Evolutionary conservation across 805 yeast species (phyloP).

Genomic region (Kluyveromyces dobzhanskii): DNA sequence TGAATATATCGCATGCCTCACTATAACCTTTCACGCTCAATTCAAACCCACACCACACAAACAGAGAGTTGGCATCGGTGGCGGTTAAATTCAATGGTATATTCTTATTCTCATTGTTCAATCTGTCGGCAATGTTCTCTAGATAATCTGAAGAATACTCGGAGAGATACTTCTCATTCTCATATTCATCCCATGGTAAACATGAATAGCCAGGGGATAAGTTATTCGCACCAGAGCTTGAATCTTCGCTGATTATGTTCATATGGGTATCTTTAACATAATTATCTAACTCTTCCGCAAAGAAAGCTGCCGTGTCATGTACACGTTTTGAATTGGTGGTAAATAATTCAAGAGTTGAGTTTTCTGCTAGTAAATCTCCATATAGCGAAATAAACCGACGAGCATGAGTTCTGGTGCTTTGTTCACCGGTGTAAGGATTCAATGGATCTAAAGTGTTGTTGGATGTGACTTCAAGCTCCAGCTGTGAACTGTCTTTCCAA

Average conservation of each 20-base stretch:
- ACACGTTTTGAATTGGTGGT: constrained; percentile 42
- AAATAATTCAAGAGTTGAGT: constrained; percentile 37
- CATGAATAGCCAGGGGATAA: constrained; percentile 43
- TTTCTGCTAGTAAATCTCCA: constrained; percentile 32
- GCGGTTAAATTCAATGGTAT: constrained; percentile 36
- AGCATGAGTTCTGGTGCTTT: constrained; percentile 37
- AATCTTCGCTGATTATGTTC: constrained; percentile 35
- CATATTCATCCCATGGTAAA: constrained; percentile 26
- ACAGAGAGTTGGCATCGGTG: constrained; percentile 44
- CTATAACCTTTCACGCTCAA: constrained; percentile 62
- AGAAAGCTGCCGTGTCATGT: constrained; percentile 42
- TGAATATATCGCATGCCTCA: constrained; percentile 60
- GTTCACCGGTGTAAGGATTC: constrained; percentile 41
- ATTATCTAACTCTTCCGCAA: constrained; percentile 32
- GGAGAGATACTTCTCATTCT: constrained; percentile 11
- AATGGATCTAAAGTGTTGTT: constrained; percentile 12
- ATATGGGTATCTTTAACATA: constrained; percentile 22
- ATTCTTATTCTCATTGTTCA: constrained; percentile 48
- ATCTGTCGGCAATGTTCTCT: constrained; percentile 44
- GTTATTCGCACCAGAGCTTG: constrained; percentile 40
- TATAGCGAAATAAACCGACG: constrained; percentile 37
- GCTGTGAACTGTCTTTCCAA: constrained; percentile 32
- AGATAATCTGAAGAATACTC: constrained; percentile 33
- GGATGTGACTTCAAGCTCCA: constrained; percentile 34
- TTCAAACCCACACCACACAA: constrained; percentile 68